Percentiles rank a stretch among this genome's conserved stretches.
Evolutionary conservation across 768 basidiomycete species (phyloP).

Genomic region (Tricholoma terreum): DNA sequence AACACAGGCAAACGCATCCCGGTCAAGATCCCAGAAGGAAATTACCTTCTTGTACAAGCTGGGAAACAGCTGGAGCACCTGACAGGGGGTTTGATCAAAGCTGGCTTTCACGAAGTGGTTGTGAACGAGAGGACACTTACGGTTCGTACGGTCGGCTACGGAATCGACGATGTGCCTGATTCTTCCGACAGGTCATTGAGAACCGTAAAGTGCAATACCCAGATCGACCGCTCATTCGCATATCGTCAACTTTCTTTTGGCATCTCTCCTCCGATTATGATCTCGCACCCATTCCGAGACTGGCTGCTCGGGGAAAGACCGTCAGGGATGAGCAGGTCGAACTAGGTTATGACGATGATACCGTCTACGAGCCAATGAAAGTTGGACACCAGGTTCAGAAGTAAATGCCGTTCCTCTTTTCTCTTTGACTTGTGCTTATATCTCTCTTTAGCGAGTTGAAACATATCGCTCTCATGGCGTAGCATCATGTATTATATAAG

Average conservation of each 20-base stretch:
- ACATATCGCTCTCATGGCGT: constrained; percentile 67
- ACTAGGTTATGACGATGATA: constrained; percentile 39
- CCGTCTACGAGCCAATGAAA: constrained; percentile 68
- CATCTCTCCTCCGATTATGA: constrained; percentile 85
- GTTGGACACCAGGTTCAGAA: constrained; percentile 88
- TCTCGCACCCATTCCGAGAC: constrained; percentile 58
- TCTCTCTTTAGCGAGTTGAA: constrained; percentile 59
- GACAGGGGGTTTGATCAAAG: constrained; percentile 80
- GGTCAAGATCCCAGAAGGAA: constrained; percentile 80
- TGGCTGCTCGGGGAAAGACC: constrained; percentile 46
- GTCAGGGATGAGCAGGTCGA: constrained; percentile 40
- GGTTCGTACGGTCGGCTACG: constrained; percentile 36
- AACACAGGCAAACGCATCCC: constrained; percentile 89
- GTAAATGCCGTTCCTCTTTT: constrained; percentile 36
- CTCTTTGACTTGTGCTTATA: constrained; percentile 3
- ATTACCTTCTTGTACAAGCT: constrained; percentile 87
- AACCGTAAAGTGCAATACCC: constrained; percentile 55
- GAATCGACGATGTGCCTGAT: neutral
- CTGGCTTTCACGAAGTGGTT: constrained; percentile 93
- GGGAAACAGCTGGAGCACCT: constrained; percentile 94
- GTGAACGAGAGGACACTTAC: constrained; percentile 77
- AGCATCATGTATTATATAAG: neutral
- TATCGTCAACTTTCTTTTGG: constrained; percentile 97
- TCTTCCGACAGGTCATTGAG: constrained; percentile 52
- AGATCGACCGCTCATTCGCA: constrained; percentile 86